Evolutionary conservation across 495 filamentous ascomycete genomes (phyloP), one percentile per base, ranked within the genome.

Genomic region (Wilcoxina mikolae): DNA sequence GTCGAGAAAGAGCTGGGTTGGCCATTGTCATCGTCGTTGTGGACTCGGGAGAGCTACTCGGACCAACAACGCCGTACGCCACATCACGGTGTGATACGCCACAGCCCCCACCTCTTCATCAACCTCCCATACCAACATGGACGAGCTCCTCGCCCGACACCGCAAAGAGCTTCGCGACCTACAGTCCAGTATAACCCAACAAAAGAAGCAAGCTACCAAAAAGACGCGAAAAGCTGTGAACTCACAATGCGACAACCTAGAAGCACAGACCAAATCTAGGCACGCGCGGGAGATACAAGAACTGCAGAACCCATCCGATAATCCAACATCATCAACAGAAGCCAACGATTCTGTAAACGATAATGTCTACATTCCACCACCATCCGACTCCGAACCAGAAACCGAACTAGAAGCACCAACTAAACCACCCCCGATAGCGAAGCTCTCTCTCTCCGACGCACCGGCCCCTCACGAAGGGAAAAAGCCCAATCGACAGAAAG

Each of bases 151-250:
- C 56, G 73, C 78, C 11, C 81, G 80, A 38, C 91, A 98, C 68
- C 78, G 84, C 58, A 94, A 89, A 69, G 91, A 98, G 68, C 79
- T 82, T 65, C 81, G 79, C 53, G 90, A 98, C 38, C 75, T 98
- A 20, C 84, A 89, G 70, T 72, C 76, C 31, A 78, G 81, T 23
- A 81, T 91, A 58, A 95, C 85, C 4, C 87, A 85, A 71, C 95
- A 94, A 72, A 95, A 94, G 73, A 95, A 94, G 71, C 77, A 80
- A 51, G 88, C 91, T 24, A 91, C 83, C 33, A 98, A 95, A 71
- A 96, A 95, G 76, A 95, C 87, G 15, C 79, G 91, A 27, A 93
- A 87, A 68, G 82, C 82, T 38, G 75, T 96, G 59, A 88, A 84
- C 61, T 80, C 87, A 57, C 84, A 93, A 70, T 91, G 87, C 67